Evolutionary conservation across 2,329 filamentous ascomycete species (phyloP).

Genomic region (Bipolaris zeicola): DNA sequence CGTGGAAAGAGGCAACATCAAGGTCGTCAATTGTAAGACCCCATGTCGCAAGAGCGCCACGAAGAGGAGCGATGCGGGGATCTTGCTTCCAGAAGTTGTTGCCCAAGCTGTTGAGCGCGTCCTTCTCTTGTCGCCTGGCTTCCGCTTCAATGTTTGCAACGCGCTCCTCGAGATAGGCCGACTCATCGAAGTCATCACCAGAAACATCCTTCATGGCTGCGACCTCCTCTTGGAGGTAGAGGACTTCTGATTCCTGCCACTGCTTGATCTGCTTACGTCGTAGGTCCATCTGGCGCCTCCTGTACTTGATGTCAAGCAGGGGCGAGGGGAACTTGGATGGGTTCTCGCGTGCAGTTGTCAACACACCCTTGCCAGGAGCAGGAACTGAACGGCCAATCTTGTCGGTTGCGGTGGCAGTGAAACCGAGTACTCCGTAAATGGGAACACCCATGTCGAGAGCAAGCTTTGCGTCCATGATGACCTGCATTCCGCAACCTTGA

Average conservation of each 20-base stretch:
- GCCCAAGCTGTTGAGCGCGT: constrained; percentile 87
- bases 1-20: constrained; percentile 95
- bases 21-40: constrained; percentile 97
- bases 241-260: constrained; percentile 93
- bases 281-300: constrained; percentile 90
- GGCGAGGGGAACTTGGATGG: constrained; percentile 92
- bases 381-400: constrained; percentile 98
- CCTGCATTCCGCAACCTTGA: constrained; percentile 95
- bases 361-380: constrained; percentile 93
- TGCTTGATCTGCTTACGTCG: constrained; percentile 93
- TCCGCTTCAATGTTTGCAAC: constrained; percentile 85
- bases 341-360: constrained; percentile 92
- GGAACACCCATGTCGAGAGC: constrained; percentile 98
- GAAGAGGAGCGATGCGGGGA: constrained; percentile 88
- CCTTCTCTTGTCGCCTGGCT: constrained; percentile 87
- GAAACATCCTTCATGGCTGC: constrained; percentile 79
- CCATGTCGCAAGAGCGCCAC: constrained; percentile 96
- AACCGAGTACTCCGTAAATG: constrained; percentile 90
- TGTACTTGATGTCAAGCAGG: constrained; percentile 96
- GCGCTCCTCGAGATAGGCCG: constrained; percentile 85
- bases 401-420: constrained; percentile 95
- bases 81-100: constrained; percentile 99
- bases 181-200: constrained; percentile 73
- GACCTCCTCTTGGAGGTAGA: constrained; percentile 91
- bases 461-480: constrained; percentile 97